Percentiles rank a stretch among this genome's conserved stretches.
Conservation (phyloP, 2,329 filamentous ascomycete species). For the Drechmeria coniospora region DNA sequence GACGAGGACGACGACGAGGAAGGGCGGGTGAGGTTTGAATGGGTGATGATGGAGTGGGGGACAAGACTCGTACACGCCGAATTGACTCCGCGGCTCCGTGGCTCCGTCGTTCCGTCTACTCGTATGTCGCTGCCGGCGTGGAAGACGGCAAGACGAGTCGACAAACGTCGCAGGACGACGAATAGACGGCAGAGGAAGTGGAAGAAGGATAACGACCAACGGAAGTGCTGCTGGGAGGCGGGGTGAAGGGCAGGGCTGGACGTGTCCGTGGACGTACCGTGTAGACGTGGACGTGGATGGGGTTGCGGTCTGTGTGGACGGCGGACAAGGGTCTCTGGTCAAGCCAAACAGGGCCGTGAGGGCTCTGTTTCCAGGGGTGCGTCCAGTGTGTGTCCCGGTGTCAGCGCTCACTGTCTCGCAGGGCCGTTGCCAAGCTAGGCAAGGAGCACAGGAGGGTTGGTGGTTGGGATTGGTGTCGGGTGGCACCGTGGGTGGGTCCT, state of each 20-base stretch:
- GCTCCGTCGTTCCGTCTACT: slow-evolving; percentile 7
- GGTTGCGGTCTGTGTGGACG: no score
- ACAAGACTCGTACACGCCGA: slow-evolving; percentile 24
- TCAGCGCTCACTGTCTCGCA: no score
- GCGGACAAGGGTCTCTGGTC: no score
- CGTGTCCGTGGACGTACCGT: slow-evolving; percentile 11
- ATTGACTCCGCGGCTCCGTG: slow-evolving; percentile 21
- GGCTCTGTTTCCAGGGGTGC: no score
- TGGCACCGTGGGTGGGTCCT: no score
- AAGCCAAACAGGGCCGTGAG: no score
- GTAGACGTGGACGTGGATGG: slow-evolving; percentile 11
- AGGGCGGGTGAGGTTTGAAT: no score
- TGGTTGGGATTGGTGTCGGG: no score
- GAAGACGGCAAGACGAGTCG: slow-evolving; percentile 17
- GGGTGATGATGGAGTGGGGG: background rate
- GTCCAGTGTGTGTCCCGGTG: no score
- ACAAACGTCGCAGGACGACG: slow-evolving; percentile 10
- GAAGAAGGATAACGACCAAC: slow-evolving; percentile 11
- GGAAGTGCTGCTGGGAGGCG: slow-evolving; percentile 17
- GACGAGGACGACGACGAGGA: no score
- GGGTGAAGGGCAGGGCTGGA: slow-evolving; percentile 7
- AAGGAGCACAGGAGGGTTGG: no score
- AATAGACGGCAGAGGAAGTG: slow-evolving; percentile 13
- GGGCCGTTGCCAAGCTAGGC: no score
- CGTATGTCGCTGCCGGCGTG: slow-evolving; percentile 20